phyloP scores from a whole-genome alignment of 2,329 filamentous ascomycete species.

The Aspergillus proliferans region DNA sequence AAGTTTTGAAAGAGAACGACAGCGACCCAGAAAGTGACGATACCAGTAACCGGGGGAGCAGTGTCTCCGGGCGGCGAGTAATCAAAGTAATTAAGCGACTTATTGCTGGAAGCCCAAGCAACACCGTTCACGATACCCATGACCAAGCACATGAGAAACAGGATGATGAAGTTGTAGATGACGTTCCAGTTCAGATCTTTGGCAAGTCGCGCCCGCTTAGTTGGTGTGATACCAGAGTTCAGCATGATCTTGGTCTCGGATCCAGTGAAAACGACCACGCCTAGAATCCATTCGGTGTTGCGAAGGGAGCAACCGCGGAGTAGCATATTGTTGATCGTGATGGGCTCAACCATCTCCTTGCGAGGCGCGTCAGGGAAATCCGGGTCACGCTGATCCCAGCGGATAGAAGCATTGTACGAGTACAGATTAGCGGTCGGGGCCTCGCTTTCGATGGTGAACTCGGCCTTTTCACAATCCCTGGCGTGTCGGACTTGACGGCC shows the following conservation, averaged over 20 bases:
- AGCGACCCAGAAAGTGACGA: conserved; percentile 94
- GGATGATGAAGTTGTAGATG: conserved; percentile 87
- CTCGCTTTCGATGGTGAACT: conserved; percentile 87
- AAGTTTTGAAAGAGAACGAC: conserved; percentile 97
- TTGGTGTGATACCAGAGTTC: conserved; percentile 91
- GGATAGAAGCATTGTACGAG: conserved; percentile 83
- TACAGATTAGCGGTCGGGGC: conserved; percentile 89
- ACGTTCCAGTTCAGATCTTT: conserved; percentile 96
- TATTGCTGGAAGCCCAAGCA: conserved; percentile 68
- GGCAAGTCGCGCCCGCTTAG: conserved; percentile 84
- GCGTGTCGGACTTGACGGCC: conserved; percentile 79
- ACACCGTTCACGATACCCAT: conserved; percentile 79
- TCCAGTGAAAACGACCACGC: conserved; percentile 88
- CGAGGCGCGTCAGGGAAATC: conserved; percentile 56
- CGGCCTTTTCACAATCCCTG: conserved; percentile 80
- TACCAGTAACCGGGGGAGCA: conserved; percentile 66
- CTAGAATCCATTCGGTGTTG: conserved; percentile 94
- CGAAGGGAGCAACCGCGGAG: conserved; percentile 87
- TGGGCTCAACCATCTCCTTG: conserved; percentile 80
- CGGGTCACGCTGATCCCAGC: conserved; percentile 71
- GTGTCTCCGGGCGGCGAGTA: conserved; percentile 73
- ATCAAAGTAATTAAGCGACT: conserved; percentile 76
- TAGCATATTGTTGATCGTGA: conserved; percentile 90
- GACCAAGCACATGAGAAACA: conserved; percentile 83
- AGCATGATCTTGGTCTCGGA: conserved; percentile 99